Evolutionary conservation across 164 flowering plant genomes (phyloP).

Genomic region (Paratinospora sagittata): DNA sequence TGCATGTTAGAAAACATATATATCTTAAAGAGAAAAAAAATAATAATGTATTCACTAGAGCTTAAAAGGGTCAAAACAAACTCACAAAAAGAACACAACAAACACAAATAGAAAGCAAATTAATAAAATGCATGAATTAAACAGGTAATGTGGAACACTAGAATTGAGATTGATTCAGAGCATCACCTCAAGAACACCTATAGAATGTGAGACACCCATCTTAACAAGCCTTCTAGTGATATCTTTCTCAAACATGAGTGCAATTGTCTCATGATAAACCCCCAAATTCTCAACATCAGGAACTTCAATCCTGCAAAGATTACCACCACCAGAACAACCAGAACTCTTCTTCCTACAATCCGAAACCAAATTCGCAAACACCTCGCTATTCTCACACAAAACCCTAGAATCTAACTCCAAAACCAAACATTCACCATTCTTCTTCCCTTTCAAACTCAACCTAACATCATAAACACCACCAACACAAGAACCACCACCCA

Average conservation of each 20-base stretch:
- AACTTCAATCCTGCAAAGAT: conserved; percentile 67
- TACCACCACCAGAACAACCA: conserved; percentile 15
- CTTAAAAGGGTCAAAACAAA: neutral
- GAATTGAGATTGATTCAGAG: neutral
- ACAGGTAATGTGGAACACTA: neutral
- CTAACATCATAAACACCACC: conserved; percentile 54
- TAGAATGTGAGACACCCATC: conserved; percentile 56
- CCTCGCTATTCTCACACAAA: conserved; percentile 44
- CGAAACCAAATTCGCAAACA: conserved; percentile 55
- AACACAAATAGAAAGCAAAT: neutral
- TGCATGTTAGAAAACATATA: too few relatives aligned
- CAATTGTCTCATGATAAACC: conserved; percentile 64
- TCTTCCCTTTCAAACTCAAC: conserved; percentile 70
- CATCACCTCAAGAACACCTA: conserved; percentile 80
- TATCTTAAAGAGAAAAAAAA: too few relatives aligned
- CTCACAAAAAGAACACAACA: neutral
- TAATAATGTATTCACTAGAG: too few relatives aligned
- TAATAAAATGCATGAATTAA: neutral
- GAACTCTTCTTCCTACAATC: conserved; percentile 22
- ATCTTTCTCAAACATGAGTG: conserved; percentile 79
- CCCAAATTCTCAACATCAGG: conserved; percentile 67
- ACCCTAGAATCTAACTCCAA: conserved; percentile 71
- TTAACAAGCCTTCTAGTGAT: conserved; percentile 37
- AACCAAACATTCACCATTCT: conserved; percentile 50
- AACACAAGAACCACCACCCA: neutral